Evolutionary conservation across 2,329 filamentous ascomycete genomes (phyloP).

Genomic region (Diaporthe helianthi): DNA sequence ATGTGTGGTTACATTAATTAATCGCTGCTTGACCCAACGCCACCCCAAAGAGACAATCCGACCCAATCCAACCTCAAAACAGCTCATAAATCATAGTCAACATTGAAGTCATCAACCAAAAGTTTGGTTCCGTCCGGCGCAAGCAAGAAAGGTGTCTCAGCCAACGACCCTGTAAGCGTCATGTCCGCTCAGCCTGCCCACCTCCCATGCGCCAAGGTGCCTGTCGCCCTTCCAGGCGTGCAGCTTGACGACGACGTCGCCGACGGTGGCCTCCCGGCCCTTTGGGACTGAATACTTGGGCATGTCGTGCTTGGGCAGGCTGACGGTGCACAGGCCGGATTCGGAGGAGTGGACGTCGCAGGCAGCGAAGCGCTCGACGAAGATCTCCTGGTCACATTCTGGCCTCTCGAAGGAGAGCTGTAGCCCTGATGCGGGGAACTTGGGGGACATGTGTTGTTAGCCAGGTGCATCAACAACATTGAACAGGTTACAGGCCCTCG

Average conservation of each 20-base stretch:
- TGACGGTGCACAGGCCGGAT: conserved; percentile 30
- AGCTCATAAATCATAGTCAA: neutral
- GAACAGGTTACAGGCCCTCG: neutral
- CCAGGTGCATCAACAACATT: no score
- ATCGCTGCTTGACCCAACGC: neutral
- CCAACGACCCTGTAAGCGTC: conserved; percentile 21
- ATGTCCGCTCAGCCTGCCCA: conserved; percentile 33
- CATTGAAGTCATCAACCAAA: no score
- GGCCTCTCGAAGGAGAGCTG: conserved; percentile 33
- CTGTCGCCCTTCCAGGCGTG: conserved; percentile 36
- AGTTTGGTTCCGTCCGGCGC: neutral
- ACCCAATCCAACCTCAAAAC: neutral
- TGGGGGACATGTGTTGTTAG: neutral
- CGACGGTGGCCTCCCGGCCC: neutral
- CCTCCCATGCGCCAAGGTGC: conserved; percentile 33
- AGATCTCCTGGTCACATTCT: conserved; percentile 28
- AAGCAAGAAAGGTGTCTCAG: neutral
- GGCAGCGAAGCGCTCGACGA: conserved; percentile 30
- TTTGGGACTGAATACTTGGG: conserved; percentile 20
- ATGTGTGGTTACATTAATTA: neutral
- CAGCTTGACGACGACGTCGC: conserved; percentile 31
- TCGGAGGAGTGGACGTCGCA: conserved; percentile 27
- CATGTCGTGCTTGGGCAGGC: conserved; percentile 23
- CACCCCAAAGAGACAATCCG: neutral
- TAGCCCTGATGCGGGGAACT: conserved; percentile 33